These are phyloP conservation scores for Colletotrichum sublineola DNA, from an alignment of 2,329 filamentous ascomycete genomes.

Conservation along the genomic window DNA sequence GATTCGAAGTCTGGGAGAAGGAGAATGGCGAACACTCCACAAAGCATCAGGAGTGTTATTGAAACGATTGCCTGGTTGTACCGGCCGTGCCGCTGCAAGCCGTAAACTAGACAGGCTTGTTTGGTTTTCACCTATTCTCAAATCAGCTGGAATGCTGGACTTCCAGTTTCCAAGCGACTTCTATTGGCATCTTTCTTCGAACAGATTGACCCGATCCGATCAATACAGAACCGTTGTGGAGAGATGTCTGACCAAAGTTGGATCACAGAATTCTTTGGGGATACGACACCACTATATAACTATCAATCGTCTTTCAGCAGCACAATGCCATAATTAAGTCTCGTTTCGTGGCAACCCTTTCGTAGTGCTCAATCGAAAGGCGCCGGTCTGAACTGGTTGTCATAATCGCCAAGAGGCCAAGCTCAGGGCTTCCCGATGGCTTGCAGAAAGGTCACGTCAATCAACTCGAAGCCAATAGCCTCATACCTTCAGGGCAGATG, in stretches of 20 bases:
- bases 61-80: neutral
- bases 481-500: neutral
- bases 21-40: too few species aligned
- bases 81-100: neutral
- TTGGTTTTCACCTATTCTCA: too few species aligned
- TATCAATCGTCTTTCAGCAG: neutral
- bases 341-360: neutral
- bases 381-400: neutral
- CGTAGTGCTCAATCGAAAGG: neutral
- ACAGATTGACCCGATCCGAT: neutral
- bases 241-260: neutral
- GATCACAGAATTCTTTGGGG: neutral
- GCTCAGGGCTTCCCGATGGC: conserved; percentile 21
- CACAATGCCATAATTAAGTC: neutral
- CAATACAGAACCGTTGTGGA: neutral
- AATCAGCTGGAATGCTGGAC: neutral
- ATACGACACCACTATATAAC: neutral
- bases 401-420: conserved; percentile 11
- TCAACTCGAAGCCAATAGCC: neutral
- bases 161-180: neutral
- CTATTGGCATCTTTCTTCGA: neutral
- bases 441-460: conserved; percentile 4
- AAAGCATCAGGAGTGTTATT: neutral
- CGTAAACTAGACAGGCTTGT: too few species aligned
- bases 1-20: neutral